Evolutionary conservation across 163 green algal species (phyloP).

Genomic region (Scenedesmus sp.): DNA sequence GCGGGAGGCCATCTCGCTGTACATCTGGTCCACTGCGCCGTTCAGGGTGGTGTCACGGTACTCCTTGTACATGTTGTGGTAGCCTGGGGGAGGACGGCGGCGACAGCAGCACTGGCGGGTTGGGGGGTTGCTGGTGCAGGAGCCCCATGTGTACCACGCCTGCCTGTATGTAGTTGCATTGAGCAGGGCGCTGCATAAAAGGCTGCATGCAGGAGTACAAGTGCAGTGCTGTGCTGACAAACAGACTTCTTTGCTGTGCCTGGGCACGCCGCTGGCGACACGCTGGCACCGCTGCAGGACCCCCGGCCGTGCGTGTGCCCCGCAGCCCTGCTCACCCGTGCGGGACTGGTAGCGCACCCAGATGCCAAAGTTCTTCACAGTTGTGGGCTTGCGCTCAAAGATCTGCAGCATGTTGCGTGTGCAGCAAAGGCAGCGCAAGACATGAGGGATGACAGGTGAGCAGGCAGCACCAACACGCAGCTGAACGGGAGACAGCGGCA

Average conservation of each 20-base stretch:
- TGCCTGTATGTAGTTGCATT: not conserved
- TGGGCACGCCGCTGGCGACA: too few species aligned
- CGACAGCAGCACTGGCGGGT: not conserved
- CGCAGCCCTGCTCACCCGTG: slow-evolving; percentile 65
- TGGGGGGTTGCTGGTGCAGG: not conserved
- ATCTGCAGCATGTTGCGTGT: slow-evolving; percentile 80
- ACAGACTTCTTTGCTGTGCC: too few species aligned
- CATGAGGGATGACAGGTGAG: too few species aligned
- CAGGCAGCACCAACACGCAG: not conserved
- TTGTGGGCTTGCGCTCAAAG: slow-evolving; percentile 97
- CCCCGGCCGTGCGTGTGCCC: too few species aligned
- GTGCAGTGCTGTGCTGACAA: not conserved
- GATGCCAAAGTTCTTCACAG: slow-evolving; percentile 99
- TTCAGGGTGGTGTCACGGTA: slow-evolving; percentile 99
- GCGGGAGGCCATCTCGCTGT: slow-evolving; percentile 97
- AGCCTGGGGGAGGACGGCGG: not conserved
- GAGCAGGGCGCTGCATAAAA: not conserved
- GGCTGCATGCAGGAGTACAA: too few species aligned
- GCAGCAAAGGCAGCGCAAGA: not conserved
- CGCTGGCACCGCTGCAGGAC: too few species aligned
- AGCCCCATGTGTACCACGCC: not conserved
- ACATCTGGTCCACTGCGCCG: slow-evolving; percentile 88
- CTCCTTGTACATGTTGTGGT: slow-evolving; percentile 96
- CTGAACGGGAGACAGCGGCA: too few species aligned
- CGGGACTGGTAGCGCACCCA: slow-evolving; percentile 98